Evolutionary conservation across 163 green algal species (phyloP).

Genomic region (Chlamydomonas reinhardtii): DNA sequence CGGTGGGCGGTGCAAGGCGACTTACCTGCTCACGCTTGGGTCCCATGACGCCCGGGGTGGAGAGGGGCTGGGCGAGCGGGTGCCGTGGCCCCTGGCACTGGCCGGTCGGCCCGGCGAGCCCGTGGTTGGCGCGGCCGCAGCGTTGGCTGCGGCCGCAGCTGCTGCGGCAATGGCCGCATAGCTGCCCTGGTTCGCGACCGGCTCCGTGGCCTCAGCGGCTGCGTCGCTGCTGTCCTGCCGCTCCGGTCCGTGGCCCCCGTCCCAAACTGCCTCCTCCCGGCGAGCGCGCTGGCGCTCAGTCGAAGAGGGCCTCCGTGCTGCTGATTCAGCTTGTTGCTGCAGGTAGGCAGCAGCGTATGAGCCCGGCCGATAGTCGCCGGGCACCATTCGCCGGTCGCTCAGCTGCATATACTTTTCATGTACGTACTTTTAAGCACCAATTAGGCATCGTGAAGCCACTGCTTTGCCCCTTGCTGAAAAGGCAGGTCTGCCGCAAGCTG

Average conservation of each 20-base stretch:
- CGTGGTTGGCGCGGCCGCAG: neutral
- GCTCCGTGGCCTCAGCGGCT: too few species aligned
- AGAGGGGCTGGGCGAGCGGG: neutral
- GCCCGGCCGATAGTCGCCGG: constrained; percentile 6
- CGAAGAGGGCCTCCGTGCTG: neutral
- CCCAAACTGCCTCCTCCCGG: too few species aligned
- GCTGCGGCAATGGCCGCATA: constrained; percentile 26
- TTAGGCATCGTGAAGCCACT: too few species aligned
- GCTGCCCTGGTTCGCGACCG: neutral
- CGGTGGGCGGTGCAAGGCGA: too few species aligned
- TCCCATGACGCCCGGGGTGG: constrained; percentile 6
- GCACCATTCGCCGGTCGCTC: neutral
- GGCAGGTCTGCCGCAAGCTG: too few species aligned
- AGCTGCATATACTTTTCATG: too few species aligned
- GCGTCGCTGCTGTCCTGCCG: too few species aligned
- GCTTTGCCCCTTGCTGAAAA: too few species aligned
- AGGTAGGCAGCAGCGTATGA: constrained; percentile 16
- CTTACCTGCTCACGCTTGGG: constrained; percentile 30
- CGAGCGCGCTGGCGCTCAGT: neutral
- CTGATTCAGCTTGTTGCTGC: constrained; percentile 23
- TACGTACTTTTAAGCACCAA: too few species aligned
- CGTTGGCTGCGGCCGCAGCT: neutral
- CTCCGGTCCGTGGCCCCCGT: too few species aligned
- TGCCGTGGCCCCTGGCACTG: neutral
- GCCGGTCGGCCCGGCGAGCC: too few species aligned